phyloP scores from a whole-genome alignment of 345 rosid genomes.

The Ricinus communis region DNA sequence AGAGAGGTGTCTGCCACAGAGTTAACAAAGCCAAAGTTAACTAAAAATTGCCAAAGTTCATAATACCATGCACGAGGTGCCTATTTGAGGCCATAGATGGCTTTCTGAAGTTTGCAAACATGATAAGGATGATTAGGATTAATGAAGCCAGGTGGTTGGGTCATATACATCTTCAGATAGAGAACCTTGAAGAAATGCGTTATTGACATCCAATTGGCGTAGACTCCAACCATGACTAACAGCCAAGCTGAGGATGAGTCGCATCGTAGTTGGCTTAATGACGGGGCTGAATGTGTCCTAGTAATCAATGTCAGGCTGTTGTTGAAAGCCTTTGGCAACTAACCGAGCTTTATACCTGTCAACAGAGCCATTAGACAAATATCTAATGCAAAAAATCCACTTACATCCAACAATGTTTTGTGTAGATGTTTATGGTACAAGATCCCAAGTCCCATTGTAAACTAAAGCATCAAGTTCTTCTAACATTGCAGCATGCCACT shows the following conservation, averaged over 20 bases:
- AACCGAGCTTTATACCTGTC: not conserved
- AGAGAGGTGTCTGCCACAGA: not conserved
- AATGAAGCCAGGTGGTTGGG: not conserved
- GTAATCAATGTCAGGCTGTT: not conserved
- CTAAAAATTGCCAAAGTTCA: not conserved
- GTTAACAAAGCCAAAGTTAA: not conserved
- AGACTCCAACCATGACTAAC: not conserved
- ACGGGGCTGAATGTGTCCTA: not conserved
- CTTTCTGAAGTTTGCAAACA: not conserved
- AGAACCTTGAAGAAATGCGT: not conserved
- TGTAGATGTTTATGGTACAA: not conserved
- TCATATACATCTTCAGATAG: not conserved
- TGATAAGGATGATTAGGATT: not conserved
- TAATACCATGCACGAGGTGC: not conserved
- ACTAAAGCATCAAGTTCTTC: not conserved
- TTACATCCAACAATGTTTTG: not conserved
- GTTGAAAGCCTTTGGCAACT: not conserved
- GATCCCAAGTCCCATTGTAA: not conserved
- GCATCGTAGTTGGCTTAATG: not conserved
- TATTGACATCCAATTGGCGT: not conserved
- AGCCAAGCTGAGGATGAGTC: not conserved
- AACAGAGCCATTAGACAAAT: not conserved
- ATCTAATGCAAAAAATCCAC: not conserved
- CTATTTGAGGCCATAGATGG: not conserved
- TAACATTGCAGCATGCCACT: not conserved